These are phyloP conservation scores for Ogataea nakhonphanomensis DNA, from an alignment of 805 yeast species.

Conservation along the genomic window DNA sequence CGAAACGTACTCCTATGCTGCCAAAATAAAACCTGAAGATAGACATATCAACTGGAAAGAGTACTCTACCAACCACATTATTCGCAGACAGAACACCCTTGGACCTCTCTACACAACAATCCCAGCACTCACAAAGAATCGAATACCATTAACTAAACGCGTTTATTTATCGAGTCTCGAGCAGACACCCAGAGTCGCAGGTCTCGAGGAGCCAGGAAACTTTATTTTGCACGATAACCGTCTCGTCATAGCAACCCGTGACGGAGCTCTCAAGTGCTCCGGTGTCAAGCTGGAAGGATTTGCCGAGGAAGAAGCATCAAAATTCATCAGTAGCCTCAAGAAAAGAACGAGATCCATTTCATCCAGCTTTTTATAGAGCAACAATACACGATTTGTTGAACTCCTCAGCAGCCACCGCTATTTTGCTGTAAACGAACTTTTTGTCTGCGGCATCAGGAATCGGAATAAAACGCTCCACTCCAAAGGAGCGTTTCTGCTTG, in stretches of 20 bases:
- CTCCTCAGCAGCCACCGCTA: slow-evolving; percentile 77
- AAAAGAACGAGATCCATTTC: slow-evolving; percentile 41
- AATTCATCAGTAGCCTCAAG: slow-evolving; percentile 41
- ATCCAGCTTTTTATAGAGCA: slow-evolving; percentile 8
- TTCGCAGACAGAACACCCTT: slow-evolving; percentile 45
- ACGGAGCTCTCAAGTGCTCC: slow-evolving; percentile 38
- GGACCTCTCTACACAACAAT: slow-evolving; percentile 54
- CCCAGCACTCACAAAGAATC: slow-evolving; percentile 29
- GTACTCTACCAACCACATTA: slow-evolving; percentile 36
- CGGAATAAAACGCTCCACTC: slow-evolving; percentile 62
- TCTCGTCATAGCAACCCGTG: slow-evolving; percentile 41
- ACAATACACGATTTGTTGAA: slow-evolving; percentile 53
- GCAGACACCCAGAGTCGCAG: background rate
- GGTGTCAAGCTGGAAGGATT: slow-evolving; percentile 55
- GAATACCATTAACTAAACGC: slow-evolving; percentile 28
- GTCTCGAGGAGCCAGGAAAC: slow-evolving; percentile 20
- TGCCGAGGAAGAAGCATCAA: slow-evolving; percentile 40
- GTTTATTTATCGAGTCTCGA: slow-evolving; percentile 46
- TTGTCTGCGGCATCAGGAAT: slow-evolving; percentile 65
- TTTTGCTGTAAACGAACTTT: slow-evolving; percentile 62
- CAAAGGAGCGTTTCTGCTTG: slow-evolving; percentile 42
- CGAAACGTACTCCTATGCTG: slow-evolving; percentile 50
- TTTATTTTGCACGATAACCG: slow-evolving; percentile 21
- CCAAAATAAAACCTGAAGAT: slow-evolving; percentile 45
- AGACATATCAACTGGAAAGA: slow-evolving; percentile 47